These are phyloP conservation scores for Hibiscus trionum DNA, from an alignment of 345 rosid genomes.

Conservation along the genomic window DNA sequence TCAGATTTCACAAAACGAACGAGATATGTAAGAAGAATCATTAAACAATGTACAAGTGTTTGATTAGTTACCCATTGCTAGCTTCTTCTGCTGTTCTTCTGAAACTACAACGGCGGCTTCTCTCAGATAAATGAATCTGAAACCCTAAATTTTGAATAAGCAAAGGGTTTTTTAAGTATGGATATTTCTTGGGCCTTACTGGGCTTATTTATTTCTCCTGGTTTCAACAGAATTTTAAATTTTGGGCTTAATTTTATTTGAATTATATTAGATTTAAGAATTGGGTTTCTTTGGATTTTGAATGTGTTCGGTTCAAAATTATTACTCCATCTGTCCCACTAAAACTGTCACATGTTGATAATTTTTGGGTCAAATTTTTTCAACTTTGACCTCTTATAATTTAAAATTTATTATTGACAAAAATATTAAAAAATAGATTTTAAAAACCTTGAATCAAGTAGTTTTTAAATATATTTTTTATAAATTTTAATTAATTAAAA, in stretches of 20 bases:
- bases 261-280: background rate
- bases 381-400: no score
- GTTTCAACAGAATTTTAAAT: no score
- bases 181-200: background rate
- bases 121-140: background rate
- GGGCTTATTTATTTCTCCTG: background rate
- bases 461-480: no score
- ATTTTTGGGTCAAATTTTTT: no score
- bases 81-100: background rate
- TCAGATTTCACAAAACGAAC: background rate
- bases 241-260: background rate
- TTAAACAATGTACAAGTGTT: background rate
- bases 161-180: background rate
- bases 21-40: background rate
- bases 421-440: no score
- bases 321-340: no score
- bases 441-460: no score
- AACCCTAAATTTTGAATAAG: conserved; percentile 3
- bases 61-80: background rate
- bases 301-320: no score
- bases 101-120: background rate
- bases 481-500: no score
- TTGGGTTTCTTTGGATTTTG: background rate
- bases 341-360: no score
- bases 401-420: no score